These are phyloP conservation scores for Fistulinella prunicolor DNA, from an alignment of 768 basidiomycete species.

Conservation along the genomic window DNA sequence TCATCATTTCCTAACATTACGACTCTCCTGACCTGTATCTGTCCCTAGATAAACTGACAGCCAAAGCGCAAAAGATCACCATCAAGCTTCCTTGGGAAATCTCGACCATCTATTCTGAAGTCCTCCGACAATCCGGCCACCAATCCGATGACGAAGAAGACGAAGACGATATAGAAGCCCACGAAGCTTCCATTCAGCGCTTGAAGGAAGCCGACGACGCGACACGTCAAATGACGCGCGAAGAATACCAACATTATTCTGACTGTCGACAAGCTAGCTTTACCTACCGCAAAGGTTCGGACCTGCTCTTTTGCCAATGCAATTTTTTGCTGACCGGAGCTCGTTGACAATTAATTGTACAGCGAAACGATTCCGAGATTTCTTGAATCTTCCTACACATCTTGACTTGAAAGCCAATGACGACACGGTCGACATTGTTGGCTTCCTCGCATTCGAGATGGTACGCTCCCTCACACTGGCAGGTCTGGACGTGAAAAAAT, in stretches of 20 bases:
- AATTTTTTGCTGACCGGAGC: background rate
- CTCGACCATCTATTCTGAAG: conserved; percentile 86
- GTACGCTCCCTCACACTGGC: conserved; percentile 90
- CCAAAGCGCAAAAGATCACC: conserved; percentile 89
- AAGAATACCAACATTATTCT: conserved; percentile 96
- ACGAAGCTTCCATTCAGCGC: conserved; percentile 89
- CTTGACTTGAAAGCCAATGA: conserved; percentile 89
- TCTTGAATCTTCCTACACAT: conserved; percentile 82
- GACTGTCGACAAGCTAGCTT: conserved; percentile 96
- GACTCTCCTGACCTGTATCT: too few species aligned
- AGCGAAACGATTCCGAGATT: conserved; percentile 96
- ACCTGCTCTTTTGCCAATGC: background rate
- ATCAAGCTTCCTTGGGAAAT: conserved; percentile 98
- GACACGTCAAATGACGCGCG: conserved; percentile 92
- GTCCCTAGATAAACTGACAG: conserved; percentile 68
- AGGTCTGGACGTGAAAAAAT: conserved; percentile 79
- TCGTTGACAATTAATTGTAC: background rate
- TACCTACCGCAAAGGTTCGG: conserved; percentile 89
- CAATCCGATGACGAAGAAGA: conserved; percentile 95
- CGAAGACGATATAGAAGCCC: conserved; percentile 93
- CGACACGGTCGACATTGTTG: conserved; percentile 94
- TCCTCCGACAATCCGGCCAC: conserved; percentile 67
- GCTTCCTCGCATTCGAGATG: conserved; percentile 97
- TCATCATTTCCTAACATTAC: background rate
- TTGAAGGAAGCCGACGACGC: conserved; percentile 95